Evolutionary conservation across 306 rosid genomes (phyloP), one percentile per base, ranked within the genome.

Genomic region (Vigna hirtella): DNA sequence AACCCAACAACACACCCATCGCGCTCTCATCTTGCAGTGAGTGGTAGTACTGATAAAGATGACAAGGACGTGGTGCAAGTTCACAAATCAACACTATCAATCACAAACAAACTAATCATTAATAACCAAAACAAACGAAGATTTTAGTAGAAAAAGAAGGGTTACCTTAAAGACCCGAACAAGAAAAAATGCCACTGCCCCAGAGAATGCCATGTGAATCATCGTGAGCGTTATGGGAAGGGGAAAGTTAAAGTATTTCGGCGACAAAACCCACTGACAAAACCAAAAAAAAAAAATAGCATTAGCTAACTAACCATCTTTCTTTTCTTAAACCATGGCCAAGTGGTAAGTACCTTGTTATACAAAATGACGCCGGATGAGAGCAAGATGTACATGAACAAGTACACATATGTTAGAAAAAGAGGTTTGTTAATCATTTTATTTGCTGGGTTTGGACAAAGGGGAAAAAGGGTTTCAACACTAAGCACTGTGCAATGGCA

Each of bases 121-220:
- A 40, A 55, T 2, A 55, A 59, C 34, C 0, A 15, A 49, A 74
- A 66, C 26, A 9, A 74, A 56, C 9, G 36, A 72, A 57, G 8
- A 64, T 18, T 48, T 50, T 0, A 62, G 20, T 6, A 62, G 66
- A 20, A 55, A 26, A 62, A 16, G 6, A 42, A 9, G 14, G 8
- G 77, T 79, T 89, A 93, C 99, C 99, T 93, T 96, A 81, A 93
- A 90, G 38, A 96, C 96, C 18, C 99, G 88, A 52, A 96, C 96
- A 56, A 96, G 97, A 1, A 91, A 66, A 84, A 96, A 96, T 52
- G 99, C 93, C 9, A 96, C 98, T 3, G 82, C 77, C 59, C 96
- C 99, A 82, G 99, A 93, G 84, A 96, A 94, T 4, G 86, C 92
- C 98, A 94, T 94, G 80, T 94, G 98, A 80, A 94, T 94, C 98